Evolutionary conservation across 2,329 filamentous ascomycete species (phyloP), one percentile per base, ranked within the genome.

Genomic region (Corynespora cassiicola): DNA sequence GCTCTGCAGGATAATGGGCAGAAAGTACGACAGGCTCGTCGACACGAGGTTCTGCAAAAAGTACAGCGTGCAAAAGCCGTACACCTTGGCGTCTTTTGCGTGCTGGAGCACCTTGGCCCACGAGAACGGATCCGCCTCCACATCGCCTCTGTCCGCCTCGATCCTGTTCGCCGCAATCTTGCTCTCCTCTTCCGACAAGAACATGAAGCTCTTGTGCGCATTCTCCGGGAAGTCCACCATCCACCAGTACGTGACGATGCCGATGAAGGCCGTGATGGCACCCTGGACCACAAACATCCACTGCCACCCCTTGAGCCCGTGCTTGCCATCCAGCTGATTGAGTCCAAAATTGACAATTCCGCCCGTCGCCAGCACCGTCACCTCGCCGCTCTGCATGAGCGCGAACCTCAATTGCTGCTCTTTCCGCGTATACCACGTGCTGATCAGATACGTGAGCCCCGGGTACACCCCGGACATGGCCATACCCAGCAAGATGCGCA

Each of bases 231-330:
- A 87, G 54, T 86, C 82, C 26, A 86, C 73, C 69, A 87, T 86
- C 84, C 84, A 87, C 74, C 82, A 85, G 54, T 82, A 86, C 0
- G 83, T 85, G 9, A 75, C 41, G 19, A 84, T 52, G 3, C 83
- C 83, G 14, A 87, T 66, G 15, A 81, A 63, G 12, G 63, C 62
- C 4, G 84, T 76, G 49, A 87, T 80, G 7, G 79, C 54, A 0
- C 84, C 84, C 52, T 87, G 83, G 0, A 87, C 80, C 1, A 86
- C 61, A 49, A 82, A 87, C 82, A 87, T 87, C 74, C 80, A 87
- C 18, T 81, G 77, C 83, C 84, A 87, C 2, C 84, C 82, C 7
- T 75, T 75, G 16, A 87, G 56, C 5, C 78, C 78, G 2, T 69
- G 72, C 7, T 63, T 70, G 2, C 82, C 81, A 49, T 85, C 65